Conservation (phyloP, 805 yeast genomes). For the Yueomyces sp. region DNA sequence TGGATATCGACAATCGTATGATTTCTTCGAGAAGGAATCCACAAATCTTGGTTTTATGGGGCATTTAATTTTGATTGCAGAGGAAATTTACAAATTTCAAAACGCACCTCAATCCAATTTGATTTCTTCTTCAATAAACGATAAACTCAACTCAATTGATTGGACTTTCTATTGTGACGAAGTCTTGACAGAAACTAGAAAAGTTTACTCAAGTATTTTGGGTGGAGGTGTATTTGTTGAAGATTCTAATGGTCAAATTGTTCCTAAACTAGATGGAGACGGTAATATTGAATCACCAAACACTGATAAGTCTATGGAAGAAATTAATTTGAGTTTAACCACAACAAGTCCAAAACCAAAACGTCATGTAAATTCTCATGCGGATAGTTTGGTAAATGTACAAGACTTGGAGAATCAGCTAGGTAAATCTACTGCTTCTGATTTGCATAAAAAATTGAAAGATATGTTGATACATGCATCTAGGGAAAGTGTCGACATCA, state of each 20-base stretch:
- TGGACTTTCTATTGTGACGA: constrained; percentile 20
- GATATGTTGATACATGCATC: constrained; percentile 15
- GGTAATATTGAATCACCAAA: neutral
- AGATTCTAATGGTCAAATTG: constrained; percentile 14
- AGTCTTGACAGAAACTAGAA: constrained; percentile 18
- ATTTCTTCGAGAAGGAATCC: constrained; percentile 43
- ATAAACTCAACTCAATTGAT: constrained; percentile 7
- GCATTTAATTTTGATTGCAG: constrained; percentile 81
- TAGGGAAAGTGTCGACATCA: constrained; percentile 15
- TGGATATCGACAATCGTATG: constrained; percentile 47
- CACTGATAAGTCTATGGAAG: neutral
- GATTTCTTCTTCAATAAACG: constrained; percentile 10
- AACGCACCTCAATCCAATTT: constrained; percentile 25
- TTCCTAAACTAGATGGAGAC: constrained; percentile 6
- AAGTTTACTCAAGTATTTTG: constrained; percentile 21
- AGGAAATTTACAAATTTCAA: constrained; percentile 82
- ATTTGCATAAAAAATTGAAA: constrained; percentile 18
- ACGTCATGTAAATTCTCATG: neutral
- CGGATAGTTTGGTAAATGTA: constrained; percentile 10
- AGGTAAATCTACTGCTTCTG: constrained; percentile 15
- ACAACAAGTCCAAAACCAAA: neutral
- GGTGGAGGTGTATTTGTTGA: constrained; percentile 22
- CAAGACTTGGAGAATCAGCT: constrained; percentile 11
- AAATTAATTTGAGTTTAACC: neutral
- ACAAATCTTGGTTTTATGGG: constrained; percentile 90